These are phyloP conservation scores for Chrysosphaeria jannelii DNA, from an alignment of 2,329 filamentous ascomycete species.

Conservation along the genomic window DNA sequence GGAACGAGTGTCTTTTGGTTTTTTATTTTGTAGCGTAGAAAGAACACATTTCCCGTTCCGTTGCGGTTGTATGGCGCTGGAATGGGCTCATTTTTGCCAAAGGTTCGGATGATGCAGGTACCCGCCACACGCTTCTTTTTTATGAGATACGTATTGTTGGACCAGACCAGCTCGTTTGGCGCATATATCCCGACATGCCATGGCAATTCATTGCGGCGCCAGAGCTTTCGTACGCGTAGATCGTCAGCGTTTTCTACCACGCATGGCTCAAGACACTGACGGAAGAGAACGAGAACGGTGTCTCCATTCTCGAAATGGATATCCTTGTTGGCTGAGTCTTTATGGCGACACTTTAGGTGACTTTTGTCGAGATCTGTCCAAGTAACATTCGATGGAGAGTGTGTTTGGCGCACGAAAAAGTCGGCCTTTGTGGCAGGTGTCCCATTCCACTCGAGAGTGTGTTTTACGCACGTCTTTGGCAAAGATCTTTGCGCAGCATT, in stretches of 20 bases:
- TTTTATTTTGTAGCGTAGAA: constrained; percentile 15
- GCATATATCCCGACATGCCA: constrained; percentile 8
- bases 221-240: constrained; percentile 18
- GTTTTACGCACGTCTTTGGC: constrained; percentile 15
- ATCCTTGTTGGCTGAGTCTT: too few relatives aligned
- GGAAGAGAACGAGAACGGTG: constrained; percentile 20
- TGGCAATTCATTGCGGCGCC: constrained; percentile 16
- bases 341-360: too few relatives aligned
- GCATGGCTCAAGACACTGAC: constrained; percentile 22
- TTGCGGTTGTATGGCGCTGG: constrained; percentile 31
- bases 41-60: constrained; percentile 37
- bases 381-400: too few relatives aligned
- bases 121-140: too few relatives aligned
- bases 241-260: constrained; percentile 16
- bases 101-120: constrained; percentile 28
- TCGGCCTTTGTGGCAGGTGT: constrained; percentile 15
- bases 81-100: constrained; percentile 14
- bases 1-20: background rate
- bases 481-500: constrained; percentile 29
- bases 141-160: constrained; percentile 13
- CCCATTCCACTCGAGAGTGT: constrained; percentile 26
- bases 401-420: constrained; percentile 43
- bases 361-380: too few relatives aligned
- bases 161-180: constrained; percentile 29
- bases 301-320: constrained; percentile 23